Percentiles rank a stretch among this genome's conserved stretches.
phyloP scores from a whole-genome alignment of 352 stramenopile species.

The Blastocystis sp. region DNA sequence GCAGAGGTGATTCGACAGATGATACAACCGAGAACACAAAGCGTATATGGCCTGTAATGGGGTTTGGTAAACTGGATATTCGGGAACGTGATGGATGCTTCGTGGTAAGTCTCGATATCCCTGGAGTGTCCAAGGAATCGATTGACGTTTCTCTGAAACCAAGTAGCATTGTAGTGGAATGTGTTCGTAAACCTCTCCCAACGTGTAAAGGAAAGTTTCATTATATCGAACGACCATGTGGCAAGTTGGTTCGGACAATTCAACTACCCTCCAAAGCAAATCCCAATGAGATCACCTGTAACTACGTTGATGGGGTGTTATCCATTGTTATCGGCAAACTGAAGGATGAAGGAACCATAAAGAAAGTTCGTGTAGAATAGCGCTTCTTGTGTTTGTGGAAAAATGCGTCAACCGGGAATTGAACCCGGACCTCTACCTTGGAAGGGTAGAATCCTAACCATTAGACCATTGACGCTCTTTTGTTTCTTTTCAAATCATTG shows the following conservation, averaged over 20 bases:
- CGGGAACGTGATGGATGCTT: background rate
- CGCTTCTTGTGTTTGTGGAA: background rate
- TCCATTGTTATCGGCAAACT: background rate
- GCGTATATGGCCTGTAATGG: conserved; percentile 41
- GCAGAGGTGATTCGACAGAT: background rate
- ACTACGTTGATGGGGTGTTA: conserved; percentile 10
- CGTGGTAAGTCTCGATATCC: background rate
- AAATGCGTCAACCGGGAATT: conserved; percentile 16
- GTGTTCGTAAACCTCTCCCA: background rate
- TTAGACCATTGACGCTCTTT: background rate
- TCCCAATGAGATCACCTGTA: conserved; percentile 8
- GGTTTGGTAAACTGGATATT: conserved; percentile 40
- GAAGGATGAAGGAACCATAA: background rate
- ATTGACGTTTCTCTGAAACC: conserved; percentile 35
- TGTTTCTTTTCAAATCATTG: background rate
- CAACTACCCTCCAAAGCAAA: conserved; percentile 16
- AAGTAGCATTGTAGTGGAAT: conserved; percentile 30
- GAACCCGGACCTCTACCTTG: conserved; percentile 10
- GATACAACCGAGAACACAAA: background rate
- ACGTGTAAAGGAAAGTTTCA: background rate
- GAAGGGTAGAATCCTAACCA: conserved; percentile 16
- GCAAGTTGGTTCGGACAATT: conserved; percentile 24
- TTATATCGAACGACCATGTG: background rate
- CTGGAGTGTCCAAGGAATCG: conserved; percentile 4
- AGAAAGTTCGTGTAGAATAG: conserved; percentile 4